Conservation (phyloP, 2,329 filamentous ascomycete species). For the Trichoderma hamatum region DNA sequence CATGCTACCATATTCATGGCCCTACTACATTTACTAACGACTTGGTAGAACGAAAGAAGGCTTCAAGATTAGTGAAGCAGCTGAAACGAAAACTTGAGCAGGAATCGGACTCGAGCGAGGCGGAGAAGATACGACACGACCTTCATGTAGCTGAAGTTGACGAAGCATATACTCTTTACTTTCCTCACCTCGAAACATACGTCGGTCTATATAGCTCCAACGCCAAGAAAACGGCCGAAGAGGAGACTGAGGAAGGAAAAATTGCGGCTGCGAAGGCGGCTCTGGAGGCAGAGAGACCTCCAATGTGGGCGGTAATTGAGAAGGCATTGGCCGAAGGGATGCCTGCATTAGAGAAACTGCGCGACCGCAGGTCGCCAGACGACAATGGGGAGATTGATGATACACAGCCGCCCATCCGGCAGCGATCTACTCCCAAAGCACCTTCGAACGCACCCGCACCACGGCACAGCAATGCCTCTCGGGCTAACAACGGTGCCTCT, state of each 20-base stretch:
- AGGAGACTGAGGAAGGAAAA: slow-evolving; percentile 44
- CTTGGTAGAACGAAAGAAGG: slow-evolving; percentile 69
- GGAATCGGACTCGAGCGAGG: slow-evolving; percentile 54
- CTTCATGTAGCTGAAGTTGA: slow-evolving; percentile 74
- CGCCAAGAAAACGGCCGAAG: slow-evolving; percentile 40
- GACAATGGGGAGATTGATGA: slow-evolving; percentile 20
- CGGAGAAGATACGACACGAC: slow-evolving; percentile 54
- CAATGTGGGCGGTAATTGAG: slow-evolving; percentile 72
- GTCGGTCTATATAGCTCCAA: slow-evolving; percentile 62
- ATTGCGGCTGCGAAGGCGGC: slow-evolving; percentile 48
- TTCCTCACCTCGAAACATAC: slow-evolving; percentile 72
- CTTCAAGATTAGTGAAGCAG: slow-evolving; percentile 66
- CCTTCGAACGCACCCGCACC: not conserved
- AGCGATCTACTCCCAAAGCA: not conserved
- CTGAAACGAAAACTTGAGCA: slow-evolving; percentile 60
- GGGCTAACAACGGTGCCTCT: not conserved
- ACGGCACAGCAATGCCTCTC: not conserved
- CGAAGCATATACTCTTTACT: slow-evolving; percentile 73
- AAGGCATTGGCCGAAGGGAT: slow-evolving; percentile 62
- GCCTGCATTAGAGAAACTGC: slow-evolving; percentile 54
- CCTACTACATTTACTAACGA: not conserved
- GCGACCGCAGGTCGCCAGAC: slow-evolving; percentile 51
- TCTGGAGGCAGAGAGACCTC: slow-evolving; percentile 52
- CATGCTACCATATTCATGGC: slow-evolving; percentile 14
- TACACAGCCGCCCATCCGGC: slow-evolving; percentile 24